Conservation (phyloP, 192 early-diverging fungal genomes). For the Jimgerdemannia flammicorona region DNA sequence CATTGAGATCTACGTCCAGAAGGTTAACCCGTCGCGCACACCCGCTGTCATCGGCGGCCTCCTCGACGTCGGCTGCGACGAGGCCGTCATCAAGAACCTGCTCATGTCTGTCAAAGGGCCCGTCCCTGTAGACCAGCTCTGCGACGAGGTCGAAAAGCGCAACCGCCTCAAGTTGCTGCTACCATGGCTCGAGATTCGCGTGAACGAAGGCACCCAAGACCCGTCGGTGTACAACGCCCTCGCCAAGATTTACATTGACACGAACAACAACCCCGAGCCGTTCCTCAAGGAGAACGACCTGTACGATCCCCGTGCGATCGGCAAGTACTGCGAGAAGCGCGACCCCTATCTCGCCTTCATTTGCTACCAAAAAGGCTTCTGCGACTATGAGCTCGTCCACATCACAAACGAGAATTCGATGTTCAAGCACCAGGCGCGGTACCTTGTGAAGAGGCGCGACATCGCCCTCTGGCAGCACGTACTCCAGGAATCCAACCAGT, state of each 20-base stretch:
- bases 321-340: conserved; percentile 98
- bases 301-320: conserved; percentile 90
- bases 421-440: conserved; percentile 99
- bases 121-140: conserved; percentile 82
- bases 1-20: conserved; percentile 99
- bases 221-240: conserved; percentile 94
- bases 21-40: conserved; percentile 92
- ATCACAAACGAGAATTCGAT: conserved; percentile 97
- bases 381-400: conserved; percentile 91
- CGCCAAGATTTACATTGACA: conserved; percentile 99
- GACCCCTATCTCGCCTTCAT: conserved; percentile 96
- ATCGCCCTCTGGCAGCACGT: conserved; percentile 82
- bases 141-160: conserved; percentile 91
- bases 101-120: conserved; percentile 79
- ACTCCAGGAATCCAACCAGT: conserved; percentile 71
- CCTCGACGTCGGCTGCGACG: conserved; percentile 97
- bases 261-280: conserved; percentile 96
- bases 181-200: conserved; percentile 90
- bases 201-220: conserved; percentile 86
- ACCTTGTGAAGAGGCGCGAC: conserved; percentile 89
- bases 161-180: conserved; percentile 95
- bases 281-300: conserved; percentile 87
- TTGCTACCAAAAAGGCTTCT: conserved; percentile 91
- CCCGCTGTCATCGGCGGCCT: conserved; percentile 96
- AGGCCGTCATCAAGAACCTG: conserved; percentile 87